These are phyloP conservation scores for Daldinia grandis DNA, from an alignment of 495 filamentous ascomycete genomes.

Conservation along the genomic window DNA sequence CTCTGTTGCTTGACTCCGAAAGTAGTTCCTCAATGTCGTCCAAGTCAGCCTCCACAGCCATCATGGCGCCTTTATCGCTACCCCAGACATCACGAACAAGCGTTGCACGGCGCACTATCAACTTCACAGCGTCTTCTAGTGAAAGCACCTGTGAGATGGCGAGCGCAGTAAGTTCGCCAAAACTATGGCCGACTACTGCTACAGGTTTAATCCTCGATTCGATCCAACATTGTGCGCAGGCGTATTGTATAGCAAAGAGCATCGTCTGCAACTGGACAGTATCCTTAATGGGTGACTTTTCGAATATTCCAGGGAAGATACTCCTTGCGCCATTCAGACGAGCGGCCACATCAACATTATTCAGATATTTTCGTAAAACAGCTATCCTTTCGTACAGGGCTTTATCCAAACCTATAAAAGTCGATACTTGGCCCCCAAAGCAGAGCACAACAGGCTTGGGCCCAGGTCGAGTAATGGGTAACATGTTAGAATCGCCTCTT, in stretches of 20 bases:
- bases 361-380: constrained; percentile 54
- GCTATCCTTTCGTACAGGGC: constrained; percentile 47
- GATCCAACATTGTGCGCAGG: constrained; percentile 58
- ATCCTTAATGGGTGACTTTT: constrained; percentile 49
- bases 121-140: constrained; percentile 49
- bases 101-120: constrained; percentile 51
- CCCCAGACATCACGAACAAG: constrained; percentile 54
- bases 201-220: constrained; percentile 51
- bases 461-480: constrained; percentile 8
- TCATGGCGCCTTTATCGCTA: constrained; percentile 54
- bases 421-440: constrained; percentile 63
- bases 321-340: constrained; percentile 45
- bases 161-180: constrained; percentile 60
- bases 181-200: constrained; percentile 57
- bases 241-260: constrained; percentile 59
- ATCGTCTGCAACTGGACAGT: constrained; percentile 56
- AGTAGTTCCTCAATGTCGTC: constrained; percentile 43
- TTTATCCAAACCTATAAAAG: constrained; percentile 53
- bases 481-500: constrained; percentile 14
- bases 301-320: constrained; percentile 62
- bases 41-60: constrained; percentile 55
- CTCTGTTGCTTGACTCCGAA: constrained; percentile 26
- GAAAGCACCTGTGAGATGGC: constrained; percentile 51
- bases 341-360: constrained; percentile 48
- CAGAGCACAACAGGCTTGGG: constrained; percentile 58